Evolutionary conservation across 1,284 basidiomycete species (phyloP).

Genomic region (Polyporus tsugae): DNA sequence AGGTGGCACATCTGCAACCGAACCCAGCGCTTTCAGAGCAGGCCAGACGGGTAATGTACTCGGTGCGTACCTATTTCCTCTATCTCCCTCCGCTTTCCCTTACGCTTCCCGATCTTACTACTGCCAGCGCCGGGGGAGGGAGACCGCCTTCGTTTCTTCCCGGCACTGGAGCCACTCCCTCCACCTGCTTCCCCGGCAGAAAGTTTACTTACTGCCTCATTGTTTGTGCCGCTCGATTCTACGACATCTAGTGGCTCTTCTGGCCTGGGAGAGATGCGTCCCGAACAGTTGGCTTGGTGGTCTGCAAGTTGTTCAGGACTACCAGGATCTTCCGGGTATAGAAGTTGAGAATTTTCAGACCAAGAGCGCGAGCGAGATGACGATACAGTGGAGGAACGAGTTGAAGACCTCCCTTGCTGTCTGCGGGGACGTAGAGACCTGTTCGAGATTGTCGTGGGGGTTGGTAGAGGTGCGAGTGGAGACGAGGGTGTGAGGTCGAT

Average conservation of each 20-base stretch:
- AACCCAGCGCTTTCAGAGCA: background rate
- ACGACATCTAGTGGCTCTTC: background rate
- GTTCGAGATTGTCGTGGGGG: constrained; percentile 31
- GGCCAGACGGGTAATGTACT: background rate
- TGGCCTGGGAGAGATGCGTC: background rate
- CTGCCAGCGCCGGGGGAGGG: background rate
- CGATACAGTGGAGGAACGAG: constrained; percentile 21
- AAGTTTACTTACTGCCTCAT: no score
- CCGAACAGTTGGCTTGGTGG: background rate
- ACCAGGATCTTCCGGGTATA: background rate
- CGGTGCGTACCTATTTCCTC: background rate
- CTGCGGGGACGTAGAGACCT: constrained; percentile 31
- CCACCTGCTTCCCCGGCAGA: no score
- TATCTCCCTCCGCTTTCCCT: constrained; percentile 3
- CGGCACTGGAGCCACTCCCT: background rate
- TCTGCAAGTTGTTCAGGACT: background rate
- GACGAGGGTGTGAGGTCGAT: constrained; percentile 10
- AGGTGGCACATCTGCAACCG: background rate
- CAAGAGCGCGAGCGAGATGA: constrained; percentile 26
- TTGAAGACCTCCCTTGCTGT: constrained; percentile 4
- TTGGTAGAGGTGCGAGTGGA: constrained; percentile 23
- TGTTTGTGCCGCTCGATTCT: background rate
- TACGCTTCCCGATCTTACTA: background rate
- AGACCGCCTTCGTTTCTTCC: constrained; percentile 2
- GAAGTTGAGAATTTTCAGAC: background rate